These are phyloP conservation scores for Trichoderma citrinoviride DNA, from an alignment of 2,329 filamentous ascomycete genomes.

Conservation along the genomic window DNA sequence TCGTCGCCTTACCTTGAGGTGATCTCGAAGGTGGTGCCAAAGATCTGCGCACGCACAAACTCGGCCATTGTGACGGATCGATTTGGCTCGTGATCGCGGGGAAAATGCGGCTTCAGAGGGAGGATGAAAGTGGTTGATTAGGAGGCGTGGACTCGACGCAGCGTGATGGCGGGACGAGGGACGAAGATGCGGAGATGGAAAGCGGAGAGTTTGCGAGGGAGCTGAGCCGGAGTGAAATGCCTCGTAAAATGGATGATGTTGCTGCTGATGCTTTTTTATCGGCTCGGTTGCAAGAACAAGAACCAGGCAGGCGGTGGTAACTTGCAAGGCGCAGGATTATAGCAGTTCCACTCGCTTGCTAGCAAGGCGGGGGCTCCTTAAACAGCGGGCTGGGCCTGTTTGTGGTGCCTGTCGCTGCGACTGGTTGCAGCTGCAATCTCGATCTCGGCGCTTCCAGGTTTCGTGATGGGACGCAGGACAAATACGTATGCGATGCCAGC, in stretches of 20 bases:
- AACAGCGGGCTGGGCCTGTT: slow-evolving; percentile 10
- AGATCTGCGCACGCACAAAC: slow-evolving; percentile 98
- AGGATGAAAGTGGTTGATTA: background rate
- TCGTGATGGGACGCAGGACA: background rate
- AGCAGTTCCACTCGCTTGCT: slow-evolving; percentile 14
- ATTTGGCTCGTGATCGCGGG: slow-evolving; percentile 8
- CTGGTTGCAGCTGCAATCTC: slow-evolving; percentile 11
- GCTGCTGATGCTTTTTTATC: slow-evolving; percentile 12
- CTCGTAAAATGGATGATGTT: slow-evolving; percentile 9
- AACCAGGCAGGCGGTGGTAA: background rate
- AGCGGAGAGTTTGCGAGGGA: background rate
- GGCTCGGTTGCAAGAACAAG: slow-evolving; percentile 8
- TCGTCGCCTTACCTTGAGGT: slow-evolving; percentile 73
- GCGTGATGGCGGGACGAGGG: background rate
- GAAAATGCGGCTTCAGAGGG: background rate
- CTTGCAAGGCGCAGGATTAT: slow-evolving; percentile 4
- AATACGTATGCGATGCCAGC: background rate
- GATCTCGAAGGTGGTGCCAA: slow-evolving; percentile 99
- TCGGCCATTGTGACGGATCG: slow-evolving; percentile 75
- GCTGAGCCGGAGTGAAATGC: background rate
- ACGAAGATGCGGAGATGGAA: background rate
- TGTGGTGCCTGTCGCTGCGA: too few relatives aligned
- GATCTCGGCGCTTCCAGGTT: background rate
- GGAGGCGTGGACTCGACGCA: background rate
- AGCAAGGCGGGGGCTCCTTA: slow-evolving; percentile 4